phyloP scores from a whole-genome alignment of 208 protist genomes.

The Porcisia deanei region DNA sequence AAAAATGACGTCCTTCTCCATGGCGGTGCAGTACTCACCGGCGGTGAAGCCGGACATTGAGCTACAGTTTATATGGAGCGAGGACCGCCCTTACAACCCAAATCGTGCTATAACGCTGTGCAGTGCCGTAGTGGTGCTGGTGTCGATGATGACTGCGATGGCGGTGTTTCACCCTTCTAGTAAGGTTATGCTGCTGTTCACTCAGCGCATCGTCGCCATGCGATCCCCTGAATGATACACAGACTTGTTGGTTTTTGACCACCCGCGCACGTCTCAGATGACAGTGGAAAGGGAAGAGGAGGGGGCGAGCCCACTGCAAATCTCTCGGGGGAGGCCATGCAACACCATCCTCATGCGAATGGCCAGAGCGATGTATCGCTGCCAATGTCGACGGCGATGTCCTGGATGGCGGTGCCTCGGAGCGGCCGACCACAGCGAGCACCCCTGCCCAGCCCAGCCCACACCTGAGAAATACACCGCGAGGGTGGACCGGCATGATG shows the following conservation, averaged over 20 bases:
- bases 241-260: not conserved
- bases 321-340: no score
- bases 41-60: constrained; percentile 27
- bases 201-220: constrained; percentile 41
- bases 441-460: no score
- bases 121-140: constrained; percentile 39
- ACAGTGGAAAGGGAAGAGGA: no score
- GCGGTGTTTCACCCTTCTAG: constrained; percentile 38
- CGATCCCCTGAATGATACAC: constrained; percentile 34
- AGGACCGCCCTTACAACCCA: constrained; percentile 72
- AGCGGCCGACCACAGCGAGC: no score
- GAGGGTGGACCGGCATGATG: no score
- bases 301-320: no score
- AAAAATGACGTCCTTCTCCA: constrained; percentile 56
- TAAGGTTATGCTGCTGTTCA: constrained; percentile 44
- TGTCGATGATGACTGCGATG: constrained; percentile 37
- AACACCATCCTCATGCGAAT: not conserved
- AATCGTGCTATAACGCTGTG: constrained; percentile 52
- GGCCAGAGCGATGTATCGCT: no score
- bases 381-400: not conserved
- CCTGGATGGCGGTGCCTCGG: no score
- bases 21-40: constrained; percentile 39
- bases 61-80: constrained; percentile 59
- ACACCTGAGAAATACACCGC: no score
- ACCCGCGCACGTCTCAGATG: not conserved